Base-by-base conservation (phyloP, 139 green algal genomes). In the Micractinium sp. region DNA sequence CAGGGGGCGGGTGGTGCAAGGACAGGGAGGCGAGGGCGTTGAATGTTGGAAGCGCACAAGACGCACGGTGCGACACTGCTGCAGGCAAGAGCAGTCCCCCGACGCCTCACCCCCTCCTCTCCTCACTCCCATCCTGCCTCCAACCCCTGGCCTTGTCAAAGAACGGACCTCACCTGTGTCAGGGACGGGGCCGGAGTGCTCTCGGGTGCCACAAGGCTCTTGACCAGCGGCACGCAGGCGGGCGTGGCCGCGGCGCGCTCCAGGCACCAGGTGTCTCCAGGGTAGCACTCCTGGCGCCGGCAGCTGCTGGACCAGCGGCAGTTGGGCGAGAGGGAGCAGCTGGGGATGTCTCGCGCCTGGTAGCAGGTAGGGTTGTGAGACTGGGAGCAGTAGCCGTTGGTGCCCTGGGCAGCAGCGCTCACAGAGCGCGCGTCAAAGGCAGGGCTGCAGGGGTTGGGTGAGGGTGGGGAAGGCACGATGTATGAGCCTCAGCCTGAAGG, bases 291-390 rank as follows among this genome's bases (percentile, higher is more conserved):
- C 81, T 86, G 56, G 23, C 36, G 29, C 9, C 36, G 36, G 81
- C 81, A 86, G n/a, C 56, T 73, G 81, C 25, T 22, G 33, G 56
- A 31, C 81, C 81, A 86, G 33, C 53, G 81, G 60, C 81, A 86
- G 81, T 60, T 56, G 27, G 80, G 47, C 0, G 71, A 27, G 29
- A 35, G 15, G 53, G 29, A 22, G 80, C 80, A 85, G 14, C 27
- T 38, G 27, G 19, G 31, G 80, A 19, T n/a, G 80, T 85, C 53
- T 4, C 13, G 47, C 27, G 80, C 53, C 3, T 9, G 15, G 53
- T 41, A 73, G 39, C 53, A 61, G 29, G 19, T 22, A 25, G 35
- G n/a, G 47, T 41, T 9, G 80, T 19, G 19, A 9, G 22, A 9
- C 53, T 66, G 69, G 25, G 19, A 31, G 80, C 80, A 85, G 47